Conservation (phyloP, 495 filamentous ascomycete genomes). For the Penicillium arizonense region DNA sequence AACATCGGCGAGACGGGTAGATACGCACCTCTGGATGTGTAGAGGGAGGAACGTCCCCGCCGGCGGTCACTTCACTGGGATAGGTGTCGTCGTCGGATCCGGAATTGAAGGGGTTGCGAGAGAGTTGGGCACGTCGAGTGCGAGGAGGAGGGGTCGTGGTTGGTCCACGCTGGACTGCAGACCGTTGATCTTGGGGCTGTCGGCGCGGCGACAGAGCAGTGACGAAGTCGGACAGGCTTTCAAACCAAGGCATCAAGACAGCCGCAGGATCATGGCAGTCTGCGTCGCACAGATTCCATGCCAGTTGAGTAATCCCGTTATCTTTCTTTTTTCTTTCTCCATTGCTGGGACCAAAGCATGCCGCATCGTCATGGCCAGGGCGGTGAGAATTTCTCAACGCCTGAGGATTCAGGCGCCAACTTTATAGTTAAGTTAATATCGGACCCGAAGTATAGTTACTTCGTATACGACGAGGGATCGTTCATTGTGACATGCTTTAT, state of each 20-base stretch:
- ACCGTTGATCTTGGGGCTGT: conserved; percentile 16
- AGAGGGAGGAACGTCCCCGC: neutral
- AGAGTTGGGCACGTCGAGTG: neutral
- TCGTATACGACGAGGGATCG: no score
- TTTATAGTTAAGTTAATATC: neutral
- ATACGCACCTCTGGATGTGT: conserved; percentile 17
- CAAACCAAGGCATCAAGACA: conserved; percentile 21
- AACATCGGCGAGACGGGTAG: neutral
- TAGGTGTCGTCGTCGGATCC: conserved; percentile 3
- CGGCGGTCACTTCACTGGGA: neutral
- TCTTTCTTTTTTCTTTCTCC: conserved; percentile 6
- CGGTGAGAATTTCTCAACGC: conserved; percentile 20
- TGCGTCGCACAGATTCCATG: conserved; percentile 13
- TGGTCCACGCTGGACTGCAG: conserved; percentile 5
- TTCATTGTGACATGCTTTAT: no score
- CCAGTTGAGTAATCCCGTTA: neutral
- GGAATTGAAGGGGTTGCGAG: conserved; percentile 1
- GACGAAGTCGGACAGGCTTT: conserved; percentile 13
- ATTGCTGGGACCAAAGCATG: conserved; percentile 5
- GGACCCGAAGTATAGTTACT: no score
- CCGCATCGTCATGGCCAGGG: conserved; percentile 26
- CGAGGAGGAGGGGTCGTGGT: conserved; percentile 2
- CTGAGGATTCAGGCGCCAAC: neutral
- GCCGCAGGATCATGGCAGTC: conserved; percentile 5
- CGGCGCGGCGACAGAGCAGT: conserved; percentile 18